Conservation (phyloP, 208 protist species). For the Ichthyophonus hoferi region DNA sequence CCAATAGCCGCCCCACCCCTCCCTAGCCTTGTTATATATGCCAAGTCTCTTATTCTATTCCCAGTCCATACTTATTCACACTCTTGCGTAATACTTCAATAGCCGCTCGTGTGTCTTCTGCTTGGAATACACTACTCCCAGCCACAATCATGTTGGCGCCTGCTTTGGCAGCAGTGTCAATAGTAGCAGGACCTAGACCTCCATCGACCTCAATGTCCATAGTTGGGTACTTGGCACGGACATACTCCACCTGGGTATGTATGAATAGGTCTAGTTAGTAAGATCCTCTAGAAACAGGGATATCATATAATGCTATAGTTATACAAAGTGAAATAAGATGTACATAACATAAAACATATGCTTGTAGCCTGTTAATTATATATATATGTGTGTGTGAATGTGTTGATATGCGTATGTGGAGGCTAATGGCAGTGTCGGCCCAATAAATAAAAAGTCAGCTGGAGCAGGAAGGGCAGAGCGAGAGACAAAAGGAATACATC, state of each 20-base stretch:
- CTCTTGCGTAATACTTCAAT: conserved; percentile 20
- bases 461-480: not conserved
- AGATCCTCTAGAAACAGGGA: no score
- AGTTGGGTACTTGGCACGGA: conserved; percentile 73
- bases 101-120: conserved; percentile 19
- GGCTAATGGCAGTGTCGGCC: no score
- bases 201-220: conserved; percentile 98
- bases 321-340: no score
- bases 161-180: conserved; percentile 77
- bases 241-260: conserved; percentile 29
- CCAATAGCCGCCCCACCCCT: not conserved
- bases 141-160: conserved; percentile 98
- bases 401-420: no score
- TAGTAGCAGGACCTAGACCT: conserved; percentile 85
- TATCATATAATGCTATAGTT: no score
- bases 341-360: no score
- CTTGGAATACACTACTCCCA: conserved; percentile 87
- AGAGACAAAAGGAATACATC: conserved; percentile 22
- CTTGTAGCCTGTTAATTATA: no score
- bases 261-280: no score
- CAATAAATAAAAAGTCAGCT: not conserved
- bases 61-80: conserved; percentile 19
- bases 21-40: not conserved
- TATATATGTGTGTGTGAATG: not conserved
- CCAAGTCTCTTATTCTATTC: conserved; percentile 15